Evolutionary conservation across 164 flowering plant species (phyloP).

Genomic region (Annona squamosa): DNA sequence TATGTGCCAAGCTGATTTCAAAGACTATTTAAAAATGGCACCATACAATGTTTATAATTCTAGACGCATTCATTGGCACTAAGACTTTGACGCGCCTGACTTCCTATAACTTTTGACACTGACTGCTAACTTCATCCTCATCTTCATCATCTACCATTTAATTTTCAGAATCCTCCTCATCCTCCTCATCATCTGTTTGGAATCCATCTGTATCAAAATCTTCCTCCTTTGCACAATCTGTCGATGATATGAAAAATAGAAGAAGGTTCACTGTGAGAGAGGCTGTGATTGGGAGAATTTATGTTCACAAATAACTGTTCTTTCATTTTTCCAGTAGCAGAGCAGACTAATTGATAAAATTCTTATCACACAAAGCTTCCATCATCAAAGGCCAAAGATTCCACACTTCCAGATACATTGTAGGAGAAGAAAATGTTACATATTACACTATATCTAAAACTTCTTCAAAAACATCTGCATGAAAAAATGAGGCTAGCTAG

Average conservation of each 20-base stretch:
- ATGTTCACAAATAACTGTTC: too few species aligned
- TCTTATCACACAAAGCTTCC: conserved; percentile 45
- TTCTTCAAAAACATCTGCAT: conserved; percentile 96
- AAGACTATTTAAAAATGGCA: too few species aligned
- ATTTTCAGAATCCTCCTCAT: conserved; percentile 66
- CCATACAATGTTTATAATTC: background rate
- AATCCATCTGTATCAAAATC: conserved; percentile 76
- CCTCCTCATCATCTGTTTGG: conserved; percentile 79
- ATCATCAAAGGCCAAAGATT: conserved; percentile 97
- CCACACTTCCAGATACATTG: conserved; percentile 95
- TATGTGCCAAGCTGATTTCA: too few species aligned
- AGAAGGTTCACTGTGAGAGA: background rate
- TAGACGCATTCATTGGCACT: background rate
- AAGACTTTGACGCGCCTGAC: conserved; percentile 41
- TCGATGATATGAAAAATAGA: conserved; percentile 4
- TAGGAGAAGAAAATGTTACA: conserved; percentile 89
- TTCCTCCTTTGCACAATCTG: conserved; percentile 78
- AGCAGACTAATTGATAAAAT: too few species aligned
- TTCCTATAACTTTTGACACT: conserved; percentile 62
- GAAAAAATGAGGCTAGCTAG: background rate
- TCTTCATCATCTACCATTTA: conserved; percentile 84
- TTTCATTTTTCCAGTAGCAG: too few species aligned
- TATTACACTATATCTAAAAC: conserved; percentile 93
- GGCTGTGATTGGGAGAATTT: background rate
- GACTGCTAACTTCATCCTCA: conserved; percentile 77